A percentile compares a stretch with the other conserved stretches of the same genome.
These are phyloP conservation scores for Syzygium oleosum DNA, from an alignment of 345 rosid species.

Conservation along the genomic window DNA sequence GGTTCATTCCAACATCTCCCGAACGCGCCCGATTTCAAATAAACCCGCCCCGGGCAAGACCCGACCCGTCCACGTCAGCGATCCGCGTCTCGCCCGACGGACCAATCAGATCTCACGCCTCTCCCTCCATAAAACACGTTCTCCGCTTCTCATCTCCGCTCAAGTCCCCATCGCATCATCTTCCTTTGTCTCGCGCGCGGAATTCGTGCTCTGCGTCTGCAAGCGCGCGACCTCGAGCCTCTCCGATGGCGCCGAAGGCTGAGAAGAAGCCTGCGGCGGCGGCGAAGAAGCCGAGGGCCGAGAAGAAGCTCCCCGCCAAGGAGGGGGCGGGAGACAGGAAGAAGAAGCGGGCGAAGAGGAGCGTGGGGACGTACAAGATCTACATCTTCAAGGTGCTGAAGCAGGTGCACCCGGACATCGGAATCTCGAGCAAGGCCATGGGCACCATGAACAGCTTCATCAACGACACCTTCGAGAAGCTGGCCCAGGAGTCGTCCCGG, in stretches of 20 bases:
- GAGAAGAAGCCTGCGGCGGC: background rate
- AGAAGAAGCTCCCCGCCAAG: slow-evolving; percentile 17
- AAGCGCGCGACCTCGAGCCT: background rate
- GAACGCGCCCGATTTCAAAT: background rate
- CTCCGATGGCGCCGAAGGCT: slow-evolving; percentile 16
- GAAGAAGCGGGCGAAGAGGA: slow-evolving; percentile 22
- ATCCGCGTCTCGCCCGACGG: slow-evolving; percentile 3
- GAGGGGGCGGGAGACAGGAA: slow-evolving; percentile 16
- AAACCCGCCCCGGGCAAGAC: background rate
- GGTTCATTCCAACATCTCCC: background rate
- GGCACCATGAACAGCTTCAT: slow-evolving; percentile 16
- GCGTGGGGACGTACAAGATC: slow-evolving; percentile 30
- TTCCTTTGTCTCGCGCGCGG: background rate
- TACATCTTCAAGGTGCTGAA: slow-evolving; percentile 35
- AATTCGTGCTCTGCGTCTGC: background rate
- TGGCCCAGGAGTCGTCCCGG: slow-evolving; percentile 21
- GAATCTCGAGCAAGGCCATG: slow-evolving; percentile 28
- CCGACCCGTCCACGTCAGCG: slow-evolving; percentile 11
- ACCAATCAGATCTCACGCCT: slow-evolving; percentile 8
- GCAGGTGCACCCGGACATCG: slow-evolving; percentile 29
- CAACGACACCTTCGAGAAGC: slow-evolving; percentile 32
- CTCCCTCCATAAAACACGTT: background rate
- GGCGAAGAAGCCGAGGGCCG: slow-evolving; percentile 19
- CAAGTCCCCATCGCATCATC: background rate
- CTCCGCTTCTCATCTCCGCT: background rate